Percentiles rank a stretch among this genome's conserved stretches.
Evolutionary conservation across 225 moss, liverwort and hornwort genomes (phyloP).

Genomic region (Rhytidiadelphus loreus): DNA sequence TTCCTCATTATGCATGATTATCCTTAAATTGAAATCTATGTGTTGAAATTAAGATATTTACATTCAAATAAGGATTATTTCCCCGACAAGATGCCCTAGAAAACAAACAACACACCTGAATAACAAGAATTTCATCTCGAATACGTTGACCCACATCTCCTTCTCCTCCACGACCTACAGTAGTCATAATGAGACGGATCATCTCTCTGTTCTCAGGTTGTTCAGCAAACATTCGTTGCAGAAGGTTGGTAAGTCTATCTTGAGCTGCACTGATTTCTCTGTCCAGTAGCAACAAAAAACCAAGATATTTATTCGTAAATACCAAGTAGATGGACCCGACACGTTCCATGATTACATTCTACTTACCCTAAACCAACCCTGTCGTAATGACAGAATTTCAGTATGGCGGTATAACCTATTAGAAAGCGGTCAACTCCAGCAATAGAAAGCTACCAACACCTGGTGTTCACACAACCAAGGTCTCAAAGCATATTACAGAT

Average conservation of each 20-base stretch:
- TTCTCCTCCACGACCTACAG: constrained; percentile 91
- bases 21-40: neutral
- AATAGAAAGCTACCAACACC: neutral
- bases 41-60: neutral
- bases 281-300: constrained; percentile 3
- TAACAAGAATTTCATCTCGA: constrained; percentile 90
- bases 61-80: constrained; percentile 14
- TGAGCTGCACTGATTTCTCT: constrained; percentile 99
- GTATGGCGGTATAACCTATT: neutral
- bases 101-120: constrained; percentile 37
- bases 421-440: neutral
- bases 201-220: constrained; percentile 86
- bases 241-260: constrained; percentile 69
- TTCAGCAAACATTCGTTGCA: constrained; percentile 54
- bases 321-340: neutral
- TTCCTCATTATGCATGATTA: neutral
- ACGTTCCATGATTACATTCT: neutral
- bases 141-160: constrained; percentile 99
- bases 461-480: neutral
- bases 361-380: neutral
- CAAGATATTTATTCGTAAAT: neutral
- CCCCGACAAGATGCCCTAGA: constrained; percentile 11
- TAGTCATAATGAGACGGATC: constrained; percentile 77
- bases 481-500: neutral
- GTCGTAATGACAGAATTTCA: neutral